phyloP scores from a whole-genome alignment of 1,284 basidiomycete genomes.

The Rhodotorula sp. region DNA sequence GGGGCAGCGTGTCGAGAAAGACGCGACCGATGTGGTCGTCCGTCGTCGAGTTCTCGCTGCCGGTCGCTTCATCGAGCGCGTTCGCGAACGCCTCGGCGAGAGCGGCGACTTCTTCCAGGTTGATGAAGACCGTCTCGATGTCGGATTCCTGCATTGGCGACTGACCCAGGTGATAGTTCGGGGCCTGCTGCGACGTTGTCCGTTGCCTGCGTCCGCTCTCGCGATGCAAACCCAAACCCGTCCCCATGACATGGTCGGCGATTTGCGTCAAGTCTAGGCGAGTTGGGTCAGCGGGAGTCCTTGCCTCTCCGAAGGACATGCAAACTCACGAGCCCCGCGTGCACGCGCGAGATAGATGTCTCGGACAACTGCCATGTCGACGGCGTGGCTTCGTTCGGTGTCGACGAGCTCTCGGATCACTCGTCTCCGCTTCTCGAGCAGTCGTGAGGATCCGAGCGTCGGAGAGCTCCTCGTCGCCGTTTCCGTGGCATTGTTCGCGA shows the following conservation, averaged over 20 bases:
- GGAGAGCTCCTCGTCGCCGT: too few relatives aligned
- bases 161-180: conserved; percentile 25
- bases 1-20: conserved; percentile 48
- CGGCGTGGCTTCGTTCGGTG: conserved; percentile 49
- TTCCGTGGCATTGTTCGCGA: not conserved
- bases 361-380: conserved; percentile 49
- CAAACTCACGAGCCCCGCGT: conserved; percentile 43
- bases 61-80: conserved; percentile 43
- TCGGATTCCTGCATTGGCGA: conserved; percentile 47
- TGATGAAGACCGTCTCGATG: conserved; percentile 50
- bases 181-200: not conserved
- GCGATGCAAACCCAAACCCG: conserved; percentile 32
- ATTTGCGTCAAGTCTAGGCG: conserved; percentile 32
- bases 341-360: conserved; percentile 51
- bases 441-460: conserved; percentile 30
- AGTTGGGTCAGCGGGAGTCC: not conserved
- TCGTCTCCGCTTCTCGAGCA: conserved; percentile 46
- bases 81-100: conserved; percentile 48
- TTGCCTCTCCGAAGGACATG: too few relatives aligned
- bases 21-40: conserved; percentile 47
- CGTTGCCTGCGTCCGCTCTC: not conserved
- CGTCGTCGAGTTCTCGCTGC: conserved; percentile 20
- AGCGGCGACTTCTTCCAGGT: conserved; percentile 48
- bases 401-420: conserved; percentile 47
- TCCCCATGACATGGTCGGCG: conserved; percentile 38